Conservation (phyloP, 768 basidiomycete species). For the Xerocomellus dryophilus region DNA sequence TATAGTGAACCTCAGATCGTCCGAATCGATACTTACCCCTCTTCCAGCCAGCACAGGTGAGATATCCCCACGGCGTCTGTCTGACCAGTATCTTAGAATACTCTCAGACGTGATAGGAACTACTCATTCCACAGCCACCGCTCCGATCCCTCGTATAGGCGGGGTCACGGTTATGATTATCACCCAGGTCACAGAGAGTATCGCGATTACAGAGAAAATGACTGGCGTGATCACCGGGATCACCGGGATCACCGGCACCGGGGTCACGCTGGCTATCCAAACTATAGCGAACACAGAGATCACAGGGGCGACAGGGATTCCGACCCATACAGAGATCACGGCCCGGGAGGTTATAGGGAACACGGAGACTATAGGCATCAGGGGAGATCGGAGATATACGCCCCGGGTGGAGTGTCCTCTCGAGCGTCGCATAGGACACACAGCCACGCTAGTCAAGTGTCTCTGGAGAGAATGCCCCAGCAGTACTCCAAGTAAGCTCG, state of each 20-base stretch:
- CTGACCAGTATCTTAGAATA: conserved; percentile 9
- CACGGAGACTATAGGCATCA: conserved; percentile 11
- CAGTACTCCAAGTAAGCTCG: conserved; percentile 21
- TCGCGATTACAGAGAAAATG: conserved; percentile 22
- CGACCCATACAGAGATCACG: conserved; percentile 5
- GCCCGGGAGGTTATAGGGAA: conserved; percentile 11
- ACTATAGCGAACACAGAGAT: conserved; percentile 15
- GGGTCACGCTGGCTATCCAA: conserved; percentile 15
- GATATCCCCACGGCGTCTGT: not conserved
- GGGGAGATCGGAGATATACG: conserved; percentile 12
- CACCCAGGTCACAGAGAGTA: conserved; percentile 21
- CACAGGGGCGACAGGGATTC: not conserved
- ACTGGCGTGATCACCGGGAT: conserved; percentile 20
- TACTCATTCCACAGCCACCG: conserved; percentile 24
- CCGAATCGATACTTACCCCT: conserved; percentile 21
- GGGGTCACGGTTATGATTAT: conserved; percentile 21
- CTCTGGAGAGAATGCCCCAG: conserved; percentile 14
- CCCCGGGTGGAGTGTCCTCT: conserved; percentile 24
- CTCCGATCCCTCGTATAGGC: conserved; percentile 25
- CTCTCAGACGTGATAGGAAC: conserved; percentile 22
- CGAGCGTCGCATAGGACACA: conserved; percentile 29
- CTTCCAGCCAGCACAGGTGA: conserved; percentile 21
- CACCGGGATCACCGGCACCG: conserved; percentile 22
- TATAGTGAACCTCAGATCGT: conserved; percentile 28
- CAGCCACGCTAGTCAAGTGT: conserved; percentile 17